Evolutionary conservation across 257 asterid genomes (phyloP), one percentile per base, ranked within the genome.

Genomic region (Anisodus acutangulus): DNA sequence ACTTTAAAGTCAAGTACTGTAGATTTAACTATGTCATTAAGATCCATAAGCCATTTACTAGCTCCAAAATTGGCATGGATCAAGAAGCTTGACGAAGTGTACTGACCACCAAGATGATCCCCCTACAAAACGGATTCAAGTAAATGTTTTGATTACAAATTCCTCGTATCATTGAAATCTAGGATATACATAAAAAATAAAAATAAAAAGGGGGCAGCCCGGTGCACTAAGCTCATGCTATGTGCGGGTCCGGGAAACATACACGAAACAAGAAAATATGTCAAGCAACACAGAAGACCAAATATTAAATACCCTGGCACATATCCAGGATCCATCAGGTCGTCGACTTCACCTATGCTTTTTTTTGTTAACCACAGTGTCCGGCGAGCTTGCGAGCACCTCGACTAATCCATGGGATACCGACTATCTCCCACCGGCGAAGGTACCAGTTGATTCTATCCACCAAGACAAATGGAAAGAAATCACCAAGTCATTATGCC

Each of bases 121-220:
- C 63, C 47, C 81, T 76, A 37, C 81, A 51, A 76, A 51, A 74
- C 10, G 2, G 19, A 51, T 74, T 74, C 43, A 76, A 76, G 26
- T 8, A 51, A 51, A 51, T 76, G 47, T 51, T 12, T 31, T 51
- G 81, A 35, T 37, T 7, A 68, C 6, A 68, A 3, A 68, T 49
- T 7, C 11, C 45, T 22, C 16, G 17, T 41, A 39, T 15, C 22
- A 39, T 19, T 6, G 3, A 37, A 68, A 68, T 68, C 12, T 37
- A 13, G 51, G 3, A 45, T n/a, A 5, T 41, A 55, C 12, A 72
- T 17, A 35, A 71, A 45, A 17, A 9, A 45, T 17, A 35, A 71
- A 45, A 17, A 9, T n/a, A 16, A 9, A 74, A 9, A 74, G 0
- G 26, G 35, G 1, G 35, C 35, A 31, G 35, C 1, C 1, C 35